Base-by-base conservation (phyloP, 352 stramenopile species). In the Globisporangium rhizosaccharum region DNA sequence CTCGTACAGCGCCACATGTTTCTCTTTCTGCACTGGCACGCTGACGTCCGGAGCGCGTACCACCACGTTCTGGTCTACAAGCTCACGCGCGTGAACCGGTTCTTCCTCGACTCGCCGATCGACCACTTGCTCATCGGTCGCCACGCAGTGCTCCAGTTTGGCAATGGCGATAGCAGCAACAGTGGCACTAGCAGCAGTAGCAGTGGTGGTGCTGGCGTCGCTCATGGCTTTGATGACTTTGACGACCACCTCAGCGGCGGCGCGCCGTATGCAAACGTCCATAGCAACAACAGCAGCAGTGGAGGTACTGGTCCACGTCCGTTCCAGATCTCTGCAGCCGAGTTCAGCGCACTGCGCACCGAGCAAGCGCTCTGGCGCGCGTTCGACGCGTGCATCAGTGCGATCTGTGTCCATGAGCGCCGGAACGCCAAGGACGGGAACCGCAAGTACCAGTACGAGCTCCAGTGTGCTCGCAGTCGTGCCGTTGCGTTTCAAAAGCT, bases 11-110 rank as follows among this genome's bases (percentile, higher is more conserved):
- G 82, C 0, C 82, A 92, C 62, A 89, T 92, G 76, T 75, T 63
- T 1, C 65, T 92, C 12, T 92, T 90, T 30, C 53, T 92, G 37
- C 82, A 92, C 59, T 92, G 82, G 82, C 86, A 92, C 57, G 62
- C 58, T 5, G 82, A 90, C 37, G 82, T 92, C 9, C 68, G 82
- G 6, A 72, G 67, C 50, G 78, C 76, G 36, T 92, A 92, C 59
- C 82, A 92, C 42, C 82, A 92, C 63, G 18, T 92, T 18, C 68
- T 92, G 3, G 73, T 90, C 2, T 92, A 88, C 61, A 82, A 77
- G 30, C 61, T 88, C 23, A 61, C 77, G 0, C 74, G 79, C 50
- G 74, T 78, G 10, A 79, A 86, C 50, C 76, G 82, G 2, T 85
- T 81, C 51, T 56, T 85, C 18, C 61, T 92, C 4, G 74, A 87